Base-by-base conservation (phyloP, 441 rosid genomes). In the Cnidoscolus chayamansa region DNA sequence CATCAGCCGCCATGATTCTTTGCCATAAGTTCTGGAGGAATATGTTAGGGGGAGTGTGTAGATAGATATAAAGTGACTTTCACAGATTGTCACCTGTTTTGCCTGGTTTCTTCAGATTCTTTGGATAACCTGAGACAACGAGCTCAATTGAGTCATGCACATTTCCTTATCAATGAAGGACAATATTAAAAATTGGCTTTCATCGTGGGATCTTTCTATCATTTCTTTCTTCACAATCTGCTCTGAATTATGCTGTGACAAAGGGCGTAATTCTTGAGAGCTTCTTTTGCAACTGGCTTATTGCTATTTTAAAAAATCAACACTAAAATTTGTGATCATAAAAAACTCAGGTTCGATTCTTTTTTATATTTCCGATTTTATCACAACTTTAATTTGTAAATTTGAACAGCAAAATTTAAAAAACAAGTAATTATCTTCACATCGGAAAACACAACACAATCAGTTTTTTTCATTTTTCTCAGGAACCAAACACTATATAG, bases 61-160 rank as follows among this genome's bases (percentile, higher is more conserved):
- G 79, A 80, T 83, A 81, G 83, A 81, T 79, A 76, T 53, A 71
- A 49, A 67, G 77, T 63, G 71, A 25, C 4, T 50, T 25, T 6
- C 67, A 47, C 74, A 70, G 35, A 53, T 55, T 68, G 68, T 61
- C 61, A 50, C 58, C 71, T 69, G 15, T 68, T 74, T 61, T 65
- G 58, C 68, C 43, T 43, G 35, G 72, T 80, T 75, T 71, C 57
- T 55, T 35, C 71, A 70, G 17, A 71, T 79, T 79, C 74, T 79
- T 78, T 77, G 53, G 7, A 59, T 79, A 40, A 71, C 74, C 45
- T 72, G 40, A 61, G 67, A 19, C 3, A 35, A 56, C 64, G 56
- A 54, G 70, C 16, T 67, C 54, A 61, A 57, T 76, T 48, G 16
- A 63, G 64, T 70, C 62, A 25, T 75, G 49, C 68, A 47, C 68